Base-by-base conservation (phyloP, 2,329 filamentous ascomycete genomes). In the Apiospora koreana region DNA sequence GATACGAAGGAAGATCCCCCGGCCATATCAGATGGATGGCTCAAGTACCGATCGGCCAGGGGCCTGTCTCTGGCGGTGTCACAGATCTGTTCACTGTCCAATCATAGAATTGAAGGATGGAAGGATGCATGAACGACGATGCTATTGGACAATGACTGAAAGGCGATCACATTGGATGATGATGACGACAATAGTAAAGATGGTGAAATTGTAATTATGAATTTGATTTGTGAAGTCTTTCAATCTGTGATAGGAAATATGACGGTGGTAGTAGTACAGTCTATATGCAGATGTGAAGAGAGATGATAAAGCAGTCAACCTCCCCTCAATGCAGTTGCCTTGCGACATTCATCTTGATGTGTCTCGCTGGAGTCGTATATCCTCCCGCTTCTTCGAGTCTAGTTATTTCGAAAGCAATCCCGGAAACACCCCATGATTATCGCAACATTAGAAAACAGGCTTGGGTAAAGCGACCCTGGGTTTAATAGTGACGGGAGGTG, bases 261-360 rank as follows among this genome's bases (percentile, higher is more conserved):
- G 50, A 58, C 21, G 2, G 8, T 31, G 25, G 21, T 62, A 38
- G 9, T 62, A 9, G 54, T 62, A 62, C 54, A 62, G 31, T 62
- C 54, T 62, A 62, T 62, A 62, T 38, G 54, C 54, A 38, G 10
- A 62, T 62, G 35, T 62, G 54, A 38, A 38, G 21, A 12, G 31
- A n/a, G 28, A n/a, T 35, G n/a, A n/a, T n/a, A 23, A 38, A 62
- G 28, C 54, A 38, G 54, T 10, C 9, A 16, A n/a, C 28, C 54
- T 5, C 31, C 31, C 35, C 8, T 9, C 35, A 62, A 62, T 62
- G 31, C 18, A 62, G 54, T 62, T 38, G 54, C 28, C 54, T 62
- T 38, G 54, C 54, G 54, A 62, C 54, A 62, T 12, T n/a, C 8
- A 10, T 62, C 54, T 38, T 23, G 54, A 38, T 9, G 10, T 23